Base-by-base conservation (phyloP, 2,329 filamentous ascomycete species). In the Sphaerulina musiva region DNA sequence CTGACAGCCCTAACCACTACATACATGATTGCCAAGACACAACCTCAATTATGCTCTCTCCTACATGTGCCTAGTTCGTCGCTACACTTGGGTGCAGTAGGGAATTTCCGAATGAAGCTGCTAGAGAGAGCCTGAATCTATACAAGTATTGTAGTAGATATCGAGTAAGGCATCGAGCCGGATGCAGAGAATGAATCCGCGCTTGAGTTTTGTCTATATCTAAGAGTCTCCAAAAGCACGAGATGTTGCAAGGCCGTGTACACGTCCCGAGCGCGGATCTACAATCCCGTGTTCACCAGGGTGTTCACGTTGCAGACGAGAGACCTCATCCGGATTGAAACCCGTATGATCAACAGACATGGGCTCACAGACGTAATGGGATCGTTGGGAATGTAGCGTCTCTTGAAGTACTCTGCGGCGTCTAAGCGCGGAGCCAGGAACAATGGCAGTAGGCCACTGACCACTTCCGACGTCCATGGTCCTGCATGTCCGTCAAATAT, bases 291-390 rank as follows among this genome's bases (percentile, higher is more conserved):
- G 84, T 68, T 87, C 84, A 40, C 78, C 79, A 0, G 84, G 85
- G 65, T 88, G 85, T 47, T 80, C 78, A 0, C 68, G 68, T 8
- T 73, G 65, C 11, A 88, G 69, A 1, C 83, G 72, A 1, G 70
- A 72, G 2, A 80, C 73, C 68, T 88, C 85, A 47, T 75, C 73
- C 46, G 71, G 59, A 58, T 85, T 87, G 62, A 78, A 78, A 42
- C 83, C 83, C 0, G 81, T 86, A 63, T 87, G 85, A 66, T 88
- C 85, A 10, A 74, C 69, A 9, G 82, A 85, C 12, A 88, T 73
- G 1, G 78, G 72, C 5, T 76, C 73, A 0, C 76, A 73, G 2
- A 74, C 67, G 73, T 83, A 1, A 61, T 58, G n/a, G 65, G 56
- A 14, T 66, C 62, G 17, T 64, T 61, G 6, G 62, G 56, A 2